A percentile compares a stretch with the other conserved stretches of the same genome.
phyloP scores from a whole-genome alignment of 2,329 filamentous ascomycete genomes.

The Aureobasidium lini region DNA sequence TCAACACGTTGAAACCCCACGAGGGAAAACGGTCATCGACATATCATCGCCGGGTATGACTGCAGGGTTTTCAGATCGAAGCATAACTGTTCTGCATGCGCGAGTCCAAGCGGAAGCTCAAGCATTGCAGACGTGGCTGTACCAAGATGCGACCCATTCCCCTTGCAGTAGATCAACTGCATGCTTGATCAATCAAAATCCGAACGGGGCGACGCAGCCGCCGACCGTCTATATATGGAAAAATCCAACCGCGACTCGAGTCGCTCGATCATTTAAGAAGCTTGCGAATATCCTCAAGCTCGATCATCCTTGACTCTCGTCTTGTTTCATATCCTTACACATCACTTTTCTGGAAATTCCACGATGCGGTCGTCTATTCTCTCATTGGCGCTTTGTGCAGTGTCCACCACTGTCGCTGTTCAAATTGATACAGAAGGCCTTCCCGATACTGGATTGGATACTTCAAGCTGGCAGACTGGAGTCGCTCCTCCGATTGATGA shows the following conservation, averaged over 20 bases:
- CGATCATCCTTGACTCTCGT: background rate
- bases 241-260: background rate
- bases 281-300: background rate
- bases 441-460: slow-evolving; percentile 24
- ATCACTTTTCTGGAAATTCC: background rate
- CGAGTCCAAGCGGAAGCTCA: too few relatives aligned
- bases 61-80: too few relatives aligned
- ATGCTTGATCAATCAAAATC: background rate
- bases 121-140: too few relatives aligned
- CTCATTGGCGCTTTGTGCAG: background rate
- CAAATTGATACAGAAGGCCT: slow-evolving; percentile 23
- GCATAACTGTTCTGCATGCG: too few relatives aligned
- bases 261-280: background rate
- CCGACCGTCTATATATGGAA: background rate
- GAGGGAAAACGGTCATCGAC: too few relatives aligned
- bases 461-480: slow-evolving; percentile 21
- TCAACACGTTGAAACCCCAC: too few relatives aligned
- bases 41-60: too few relatives aligned
- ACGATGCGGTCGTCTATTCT: background rate
- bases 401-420: background rate
- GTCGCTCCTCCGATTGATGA: slow-evolving; percentile 21
- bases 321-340: too few relatives aligned
- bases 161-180: background rate
- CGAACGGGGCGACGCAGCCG: background rate
- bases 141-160: too few relatives aligned